Conservation (phyloP, 139 green algal species). For the Pseudopediastrum boryanum region DNA sequence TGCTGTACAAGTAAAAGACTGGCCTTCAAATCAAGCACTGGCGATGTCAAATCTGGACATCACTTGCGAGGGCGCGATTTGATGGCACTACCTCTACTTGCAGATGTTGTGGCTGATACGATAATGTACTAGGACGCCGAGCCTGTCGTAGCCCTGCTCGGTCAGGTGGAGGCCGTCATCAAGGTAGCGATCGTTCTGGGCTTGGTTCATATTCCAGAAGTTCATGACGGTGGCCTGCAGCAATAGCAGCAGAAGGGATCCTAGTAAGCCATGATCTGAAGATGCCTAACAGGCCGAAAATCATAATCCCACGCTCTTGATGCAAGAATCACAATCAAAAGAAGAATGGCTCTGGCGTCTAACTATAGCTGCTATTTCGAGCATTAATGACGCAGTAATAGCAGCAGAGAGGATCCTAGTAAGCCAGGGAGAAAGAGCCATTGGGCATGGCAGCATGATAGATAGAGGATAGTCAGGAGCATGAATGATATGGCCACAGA, state of each 20-base stretch:
- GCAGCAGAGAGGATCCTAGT: not conserved
- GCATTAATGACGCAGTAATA: not conserved
- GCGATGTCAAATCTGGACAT: no score
- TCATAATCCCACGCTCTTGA: no score
- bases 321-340: not conserved
- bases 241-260: not conserved
- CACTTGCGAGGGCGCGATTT: no score
- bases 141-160: constrained; percentile 8
- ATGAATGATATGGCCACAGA: no score
- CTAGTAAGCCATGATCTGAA: not conserved
- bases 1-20: no score
- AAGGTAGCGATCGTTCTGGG: not conserved
- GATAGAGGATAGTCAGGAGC: no score
- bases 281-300: not conserved
- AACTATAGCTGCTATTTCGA: not conserved
- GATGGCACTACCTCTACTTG: no score
- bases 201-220: constrained; percentile 13
- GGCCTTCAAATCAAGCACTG: no score
- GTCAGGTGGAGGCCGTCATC: constrained; percentile 35
- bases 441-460: no score
- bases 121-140: no score
- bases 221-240: constrained; percentile 12
- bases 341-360: not conserved
- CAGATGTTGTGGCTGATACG: no score
- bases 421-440: no score